Percentiles rank a stretch among this genome's conserved stretches.
These are phyloP conservation scores for Populus tomentosa DNA, from an alignment of 441 rosid species.

Conservation along the genomic window DNA sequence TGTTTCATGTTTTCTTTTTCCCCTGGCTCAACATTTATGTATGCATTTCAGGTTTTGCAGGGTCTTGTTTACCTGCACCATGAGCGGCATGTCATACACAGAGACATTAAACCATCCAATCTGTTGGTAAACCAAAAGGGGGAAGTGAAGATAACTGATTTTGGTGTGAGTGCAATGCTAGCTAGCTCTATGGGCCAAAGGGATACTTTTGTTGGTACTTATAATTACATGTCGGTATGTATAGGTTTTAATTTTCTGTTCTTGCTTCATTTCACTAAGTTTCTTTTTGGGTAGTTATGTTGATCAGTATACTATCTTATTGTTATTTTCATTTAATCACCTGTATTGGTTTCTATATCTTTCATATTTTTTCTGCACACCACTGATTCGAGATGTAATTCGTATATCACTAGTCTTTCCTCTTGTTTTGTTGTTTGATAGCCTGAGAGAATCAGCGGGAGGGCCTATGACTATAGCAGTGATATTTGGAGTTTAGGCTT, in stretches of 20 bases:
- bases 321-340: neutral
- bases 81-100: constrained; percentile 88
- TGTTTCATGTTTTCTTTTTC: neutral
- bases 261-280: constrained; percentile 8
- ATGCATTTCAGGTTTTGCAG: constrained; percentile 58
- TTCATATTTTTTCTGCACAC: neutral
- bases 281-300: neutral
- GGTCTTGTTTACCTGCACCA: constrained; percentile 89
- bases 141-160: constrained; percentile 94
- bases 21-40: constrained; percentile 5
- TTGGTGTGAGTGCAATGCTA: constrained; percentile 87
- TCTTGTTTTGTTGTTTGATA: constrained; percentile 18
- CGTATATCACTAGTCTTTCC: neutral
- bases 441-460: constrained; percentile 96
- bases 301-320: neutral
- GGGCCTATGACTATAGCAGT: constrained; percentile 65
- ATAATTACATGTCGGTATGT: constrained; percentile 97
- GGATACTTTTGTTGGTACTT: constrained; percentile 95
- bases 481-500: constrained; percentile 41
- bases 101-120: constrained; percentile 95
- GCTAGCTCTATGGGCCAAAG: constrained; percentile 88
- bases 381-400: neutral
- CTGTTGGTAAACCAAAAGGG: constrained; percentile 91
- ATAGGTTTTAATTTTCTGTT: constrained; percentile 5
- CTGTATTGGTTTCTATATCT: neutral